Percentiles rank a stretch among this genome's conserved stretches.
phyloP scores from a whole-genome alignment of 1,284 basidiomycete genomes.

The Ceratobasidium sp. region DNA sequence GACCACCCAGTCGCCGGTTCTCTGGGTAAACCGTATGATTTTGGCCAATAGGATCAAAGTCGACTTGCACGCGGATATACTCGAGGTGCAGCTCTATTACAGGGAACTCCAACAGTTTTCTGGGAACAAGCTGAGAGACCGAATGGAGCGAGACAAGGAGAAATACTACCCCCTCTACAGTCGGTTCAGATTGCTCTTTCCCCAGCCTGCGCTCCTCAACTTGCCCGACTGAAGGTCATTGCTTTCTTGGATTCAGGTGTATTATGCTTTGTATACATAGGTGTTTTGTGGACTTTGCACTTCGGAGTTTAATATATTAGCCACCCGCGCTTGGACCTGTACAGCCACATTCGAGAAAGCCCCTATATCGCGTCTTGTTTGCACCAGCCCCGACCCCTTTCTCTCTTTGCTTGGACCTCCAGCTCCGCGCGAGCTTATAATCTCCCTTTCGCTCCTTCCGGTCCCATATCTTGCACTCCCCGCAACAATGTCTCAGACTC shows the following conservation, averaged over 20 bases:
- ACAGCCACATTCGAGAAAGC: constrained; percentile 1
- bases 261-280: not conserved
- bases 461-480: no score
- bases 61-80: constrained; percentile 26
- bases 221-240: not conserved
- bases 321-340: not conserved
- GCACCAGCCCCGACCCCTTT: not conserved
- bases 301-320: not conserved
- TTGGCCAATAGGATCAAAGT: constrained; percentile 35
- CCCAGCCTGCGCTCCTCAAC: constrained; percentile 13
- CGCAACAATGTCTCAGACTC: not conserved
- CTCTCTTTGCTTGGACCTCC: constrained; percentile 7
- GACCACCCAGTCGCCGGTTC: not conserved
- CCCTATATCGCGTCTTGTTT: not conserved
- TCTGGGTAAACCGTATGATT: constrained; percentile 21
- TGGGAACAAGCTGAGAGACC: constrained; percentile 11
- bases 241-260: not conserved
- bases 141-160: constrained; percentile 35
- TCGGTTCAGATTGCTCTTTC: constrained; percentile 35
- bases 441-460: no score
- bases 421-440: not conserved
- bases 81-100: constrained; percentile 36
- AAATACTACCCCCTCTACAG: constrained; percentile 21
- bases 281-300: not conserved
- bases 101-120: constrained; percentile 16